These are phyloP conservation scores for Aspergillus sergii DNA, from an alignment of 2,329 filamentous ascomycete species.

Conservation along the genomic window DNA sequence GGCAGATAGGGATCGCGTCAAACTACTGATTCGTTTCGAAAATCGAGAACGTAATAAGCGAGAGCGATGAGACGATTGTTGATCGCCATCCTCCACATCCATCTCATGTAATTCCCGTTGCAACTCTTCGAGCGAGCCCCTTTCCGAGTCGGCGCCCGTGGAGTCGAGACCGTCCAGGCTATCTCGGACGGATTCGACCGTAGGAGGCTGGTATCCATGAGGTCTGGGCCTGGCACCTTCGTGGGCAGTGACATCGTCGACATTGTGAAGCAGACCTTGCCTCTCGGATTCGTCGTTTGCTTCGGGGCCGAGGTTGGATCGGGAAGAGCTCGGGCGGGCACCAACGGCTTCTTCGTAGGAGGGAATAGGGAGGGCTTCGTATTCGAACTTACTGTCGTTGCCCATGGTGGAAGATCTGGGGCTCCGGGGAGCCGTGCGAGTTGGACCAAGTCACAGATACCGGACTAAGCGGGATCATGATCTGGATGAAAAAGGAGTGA, in stretches of 20 bases:
- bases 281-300: constrained; percentile 72
- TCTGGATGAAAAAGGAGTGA: constrained; percentile 37
- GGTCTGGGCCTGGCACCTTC: constrained; percentile 47
- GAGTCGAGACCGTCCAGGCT: constrained; percentile 60
- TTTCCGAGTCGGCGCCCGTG: constrained; percentile 55
- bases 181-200: constrained; percentile 76
- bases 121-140: constrained; percentile 64
- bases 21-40: constrained; percentile 59
- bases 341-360: constrained; percentile 80
- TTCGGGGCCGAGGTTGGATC: constrained; percentile 53
- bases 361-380: constrained; percentile 72
- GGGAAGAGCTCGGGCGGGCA: constrained; percentile 56
- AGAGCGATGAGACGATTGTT: constrained; percentile 36
- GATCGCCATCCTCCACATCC: constrained; percentile 72
- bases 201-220: constrained; percentile 73
- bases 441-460: constrained; percentile 31
- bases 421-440: constrained; percentile 37
- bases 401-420: constrained; percentile 39
- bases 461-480: constrained; percentile 41
- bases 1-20: constrained; percentile 60
- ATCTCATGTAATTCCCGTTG: constrained; percentile 86
- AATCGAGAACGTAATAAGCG: constrained; percentile 50
- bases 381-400: constrained; percentile 58
- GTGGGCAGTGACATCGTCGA: constrained; percentile 42
- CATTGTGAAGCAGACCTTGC: constrained; percentile 70